phyloP scores from a whole-genome alignment of 371 early-diverging fungal species.

The Haplosporangium sp. region DNA sequence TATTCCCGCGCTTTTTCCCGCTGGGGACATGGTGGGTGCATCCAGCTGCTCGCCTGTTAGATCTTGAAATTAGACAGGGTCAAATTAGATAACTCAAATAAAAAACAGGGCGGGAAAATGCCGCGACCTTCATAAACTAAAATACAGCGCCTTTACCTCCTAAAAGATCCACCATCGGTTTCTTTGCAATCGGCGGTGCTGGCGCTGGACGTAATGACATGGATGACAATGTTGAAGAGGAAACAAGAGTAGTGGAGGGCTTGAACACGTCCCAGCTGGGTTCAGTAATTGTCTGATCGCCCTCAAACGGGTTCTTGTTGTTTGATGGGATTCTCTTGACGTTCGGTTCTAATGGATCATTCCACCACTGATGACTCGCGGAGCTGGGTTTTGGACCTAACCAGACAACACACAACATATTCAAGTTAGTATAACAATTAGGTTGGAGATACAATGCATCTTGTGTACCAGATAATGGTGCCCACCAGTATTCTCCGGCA shows the following conservation, averaged over 20 bases:
- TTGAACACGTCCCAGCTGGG: neutral
- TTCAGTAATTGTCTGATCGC: conserved; percentile 21
- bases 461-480: too few relatives aligned
- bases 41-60: neutral
- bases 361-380: conserved; percentile 55
- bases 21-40: conserved; percentile 3
- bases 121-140: too few relatives aligned
- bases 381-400: conserved; percentile 52
- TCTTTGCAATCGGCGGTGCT: conserved; percentile 6
- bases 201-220: conserved; percentile 15
- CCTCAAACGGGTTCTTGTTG: conserved; percentile 43
- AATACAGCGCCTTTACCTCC: conserved; percentile 18
- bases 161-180: conserved; percentile 36
- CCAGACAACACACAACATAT: neutral
- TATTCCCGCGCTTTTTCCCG: conserved; percentile 1
- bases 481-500: too few relatives aligned
- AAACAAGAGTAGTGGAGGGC: neutral
- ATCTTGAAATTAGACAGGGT: neutral
- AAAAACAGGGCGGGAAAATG: neutral
- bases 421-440: neutral
- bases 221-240: neutral
- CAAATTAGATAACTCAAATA: neutral
- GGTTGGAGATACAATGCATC: neutral
- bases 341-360: conserved; percentile 27
- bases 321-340: conserved; percentile 30